Percentiles rank a stretch among this genome's conserved stretches.
phyloP scores from a whole-genome alignment of 352 stramenopile genomes.

The Pilasporangium apinafurcum region DNA sequence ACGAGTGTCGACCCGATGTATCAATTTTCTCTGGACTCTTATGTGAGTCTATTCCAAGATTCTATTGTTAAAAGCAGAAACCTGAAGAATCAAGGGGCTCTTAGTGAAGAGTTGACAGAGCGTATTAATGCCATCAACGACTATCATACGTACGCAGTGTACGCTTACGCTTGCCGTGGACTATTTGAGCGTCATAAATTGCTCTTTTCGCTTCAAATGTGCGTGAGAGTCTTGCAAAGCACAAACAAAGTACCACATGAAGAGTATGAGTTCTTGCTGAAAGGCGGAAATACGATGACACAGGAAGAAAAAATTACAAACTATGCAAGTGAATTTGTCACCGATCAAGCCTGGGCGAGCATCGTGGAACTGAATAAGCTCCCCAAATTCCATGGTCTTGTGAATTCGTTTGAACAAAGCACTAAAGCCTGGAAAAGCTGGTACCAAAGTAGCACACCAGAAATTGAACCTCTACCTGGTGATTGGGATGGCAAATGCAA shows the following conservation, averaged over 20 bases:
- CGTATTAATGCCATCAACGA: slow-evolving; percentile 93
- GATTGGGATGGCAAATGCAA: slow-evolving; percentile 93
- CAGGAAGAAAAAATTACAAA: slow-evolving; percentile 77
- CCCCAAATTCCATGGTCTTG: slow-evolving; percentile 80
- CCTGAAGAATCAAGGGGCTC: slow-evolving; percentile 69
- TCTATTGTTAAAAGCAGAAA: slow-evolving; percentile 88
- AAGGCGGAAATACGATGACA: slow-evolving; percentile 70
- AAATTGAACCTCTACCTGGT: slow-evolving; percentile 86
- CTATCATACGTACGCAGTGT: slow-evolving; percentile 94
- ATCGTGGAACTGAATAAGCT: slow-evolving; percentile 92
- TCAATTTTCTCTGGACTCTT: slow-evolving; percentile 94
- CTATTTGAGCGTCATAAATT: slow-evolving; percentile 96
- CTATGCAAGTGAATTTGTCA: slow-evolving; percentile 83
- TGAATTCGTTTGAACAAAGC: slow-evolving; percentile 87
- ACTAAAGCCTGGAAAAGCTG: slow-evolving; percentile 78
- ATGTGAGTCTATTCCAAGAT: slow-evolving; percentile 92
- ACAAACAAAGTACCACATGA: slow-evolving; percentile 88
- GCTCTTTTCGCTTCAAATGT: slow-evolving; percentile 94
- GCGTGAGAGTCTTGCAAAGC: slow-evolving; percentile 88
- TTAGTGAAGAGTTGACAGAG: slow-evolving; percentile 80
- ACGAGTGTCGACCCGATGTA: slow-evolving; percentile 96
- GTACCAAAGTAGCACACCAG: slow-evolving; percentile 85
- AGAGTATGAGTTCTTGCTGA: slow-evolving; percentile 94
- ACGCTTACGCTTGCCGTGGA: slow-evolving; percentile 92
- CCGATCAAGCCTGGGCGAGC: slow-evolving; percentile 80